Base-by-base conservation (phyloP, 495 filamentous ascomycete genomes). In the Copromyces sp. region DNA sequence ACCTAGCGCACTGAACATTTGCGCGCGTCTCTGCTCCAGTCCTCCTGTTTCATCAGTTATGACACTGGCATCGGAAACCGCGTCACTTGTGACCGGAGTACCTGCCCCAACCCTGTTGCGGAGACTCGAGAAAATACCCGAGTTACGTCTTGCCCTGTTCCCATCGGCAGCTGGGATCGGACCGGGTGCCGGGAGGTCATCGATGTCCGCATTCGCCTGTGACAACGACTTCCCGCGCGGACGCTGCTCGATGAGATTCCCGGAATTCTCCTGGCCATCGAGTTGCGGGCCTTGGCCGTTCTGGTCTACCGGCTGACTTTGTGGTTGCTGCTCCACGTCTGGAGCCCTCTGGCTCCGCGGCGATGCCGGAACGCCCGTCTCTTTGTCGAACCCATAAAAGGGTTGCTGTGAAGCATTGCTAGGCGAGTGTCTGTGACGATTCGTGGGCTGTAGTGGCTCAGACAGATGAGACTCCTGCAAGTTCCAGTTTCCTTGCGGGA, bases 401-500 rank as follows among this genome's bases (percentile, higher is more conserved):
- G 75, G 69, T 32, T 78, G 78, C 72, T 81, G 81, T 39, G 78
- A 78, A 40, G 77, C 74, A 29, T 76, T 81, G 70, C 82, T 83
- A 3, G 79, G 78, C 12, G 79, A 79, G 12, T 79, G 75, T 2
- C 80, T 78, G 40, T 82, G 77, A 6, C 79, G 78, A 65, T 80
- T 82, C 39, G 80, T 76, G 14, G 78, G 73, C 37, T 82, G 80
- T n/a, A 86, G 78, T 68, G 84, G 84, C 65, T 82, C 79, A 0
- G 81, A 70, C 12, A 86, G 78, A 68, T 82, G 80, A 8, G 84
- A 86, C 73, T 86, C 83, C 70, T 86, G 81, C 32, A 80, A 45
- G 38, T 79, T 82, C 84, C 84, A 86, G 47, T 77, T 75, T 70
- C 74, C 73, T 72, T 79, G 81, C 70, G 77, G 76, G 32, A 82